Base-by-base conservation (phyloP, 371 early-diverging fungal species). In the Aphelidium insulamus region DNA sequence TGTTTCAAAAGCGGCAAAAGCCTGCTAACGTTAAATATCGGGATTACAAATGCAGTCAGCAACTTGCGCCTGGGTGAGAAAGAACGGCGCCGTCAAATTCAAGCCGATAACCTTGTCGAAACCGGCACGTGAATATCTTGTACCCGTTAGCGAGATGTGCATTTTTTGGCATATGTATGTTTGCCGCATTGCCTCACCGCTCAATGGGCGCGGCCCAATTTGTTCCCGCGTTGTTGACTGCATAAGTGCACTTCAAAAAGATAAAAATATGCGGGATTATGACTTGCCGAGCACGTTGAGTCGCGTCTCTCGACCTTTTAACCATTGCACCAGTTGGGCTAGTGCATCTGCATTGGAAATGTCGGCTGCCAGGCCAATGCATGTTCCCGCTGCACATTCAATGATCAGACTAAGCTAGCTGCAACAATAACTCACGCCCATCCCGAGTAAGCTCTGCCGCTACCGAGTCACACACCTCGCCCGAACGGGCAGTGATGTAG, bases 51-150 rank as follows among this genome's bases (percentile, higher is more conserved):
- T 19, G 4, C 9, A 10, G 27, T 2, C 19, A 21, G 27, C 33
- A 37, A 54, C 56, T 45, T 61, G 72, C 66, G 69, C 71, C 48
- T 72, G 75, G 1, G 79, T 82, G 39, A 88, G 57, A 8, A 67
- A 71, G 38, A 86, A 91, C 28, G 79, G 54, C 26, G 73, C 62
- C 54, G 77, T 80, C 15, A 87, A 59, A 46, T 91, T 90, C 30
- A 92, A 57, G 29, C 74, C 78, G 66, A 92, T 66, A 26, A 82
- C 63, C 46, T 81, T 81, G 44, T 59, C 51, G 41, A 70, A 78
- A 9, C 75, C 77, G 1, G 37, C 39, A 30, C 76, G 73, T 1
- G 77, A 72, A 37, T 75, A 78, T 20, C 19, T n/a, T n/a, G n/a
- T n/a, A n/a, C n/a, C n/a, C n/a, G n/a, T n/a, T n/a, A n/a, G n/a